Evolutionary conservation across 2,329 filamentous ascomycete species (phyloP).

Genomic region (Monosporascus cannonballus): DNA sequence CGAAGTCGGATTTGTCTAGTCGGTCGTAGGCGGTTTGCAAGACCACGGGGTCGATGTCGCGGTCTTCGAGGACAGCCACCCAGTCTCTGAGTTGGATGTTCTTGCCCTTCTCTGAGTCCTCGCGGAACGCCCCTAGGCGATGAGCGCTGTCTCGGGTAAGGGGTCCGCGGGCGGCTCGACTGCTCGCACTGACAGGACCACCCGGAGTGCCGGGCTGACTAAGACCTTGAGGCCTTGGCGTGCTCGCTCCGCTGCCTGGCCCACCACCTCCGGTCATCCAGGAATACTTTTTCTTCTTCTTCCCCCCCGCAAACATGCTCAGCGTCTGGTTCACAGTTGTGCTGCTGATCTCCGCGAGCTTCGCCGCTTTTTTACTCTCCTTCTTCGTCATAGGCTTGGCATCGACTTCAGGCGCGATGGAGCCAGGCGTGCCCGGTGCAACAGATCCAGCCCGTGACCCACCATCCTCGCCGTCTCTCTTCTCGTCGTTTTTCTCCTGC

Average conservation of each 20-base stretch:
- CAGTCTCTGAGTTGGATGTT: constrained; percentile 83
- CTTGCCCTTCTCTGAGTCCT: constrained; percentile 69
- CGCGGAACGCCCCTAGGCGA: constrained; percentile 68
- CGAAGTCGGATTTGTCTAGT: constrained; percentile 41
- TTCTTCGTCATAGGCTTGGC: constrained; percentile 76
- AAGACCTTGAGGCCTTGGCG: constrained; percentile 33
- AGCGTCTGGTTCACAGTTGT: constrained; percentile 80
- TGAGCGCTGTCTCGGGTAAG: constrained; percentile 55
- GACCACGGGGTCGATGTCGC: constrained; percentile 61
- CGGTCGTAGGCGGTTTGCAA: constrained; percentile 52
- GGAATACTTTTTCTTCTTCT: constrained; percentile 64
- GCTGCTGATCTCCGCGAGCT: constrained; percentile 72
- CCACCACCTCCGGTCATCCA: constrained; percentile 62
- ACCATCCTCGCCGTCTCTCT: constrained; percentile 40
- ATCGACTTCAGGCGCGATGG: constrained; percentile 54
- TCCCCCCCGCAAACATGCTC: constrained; percentile 59
- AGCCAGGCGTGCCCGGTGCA: constrained; percentile 55
- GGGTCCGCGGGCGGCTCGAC: constrained; percentile 24
- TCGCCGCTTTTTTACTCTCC: constrained; percentile 69
- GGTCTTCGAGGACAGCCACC: constrained; percentile 70
- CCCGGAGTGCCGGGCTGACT: constrained; percentile 29
- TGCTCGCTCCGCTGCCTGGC: constrained; percentile 44
- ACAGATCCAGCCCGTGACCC: constrained; percentile 49
- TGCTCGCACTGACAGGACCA: constrained; percentile 25
- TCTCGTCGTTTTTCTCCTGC: constrained; percentile 39